phyloP scores from a whole-genome alignment of 805 yeast genomes.

The Candida endomychidarum region DNA sequence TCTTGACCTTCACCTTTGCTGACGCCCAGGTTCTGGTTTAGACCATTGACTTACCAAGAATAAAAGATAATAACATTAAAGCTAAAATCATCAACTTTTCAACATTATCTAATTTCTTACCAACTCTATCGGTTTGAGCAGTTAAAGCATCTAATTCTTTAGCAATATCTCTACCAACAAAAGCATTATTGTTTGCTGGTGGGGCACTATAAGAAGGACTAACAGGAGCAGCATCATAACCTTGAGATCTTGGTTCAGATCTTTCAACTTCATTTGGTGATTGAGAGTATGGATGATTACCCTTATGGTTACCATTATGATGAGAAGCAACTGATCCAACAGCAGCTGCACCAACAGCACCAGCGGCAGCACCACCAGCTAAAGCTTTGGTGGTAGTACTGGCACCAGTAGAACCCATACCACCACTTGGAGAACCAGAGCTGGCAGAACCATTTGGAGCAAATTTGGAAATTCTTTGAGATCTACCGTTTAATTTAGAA shows the following conservation, averaged over 20 bases:
- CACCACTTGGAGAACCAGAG: neutral
- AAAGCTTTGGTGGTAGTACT: slow-evolving; percentile 9
- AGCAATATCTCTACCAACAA: slow-evolving; percentile 19
- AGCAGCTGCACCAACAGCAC: slow-evolving; percentile 9
- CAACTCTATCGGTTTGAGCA: slow-evolving; percentile 40
- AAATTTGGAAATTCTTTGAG: slow-evolving; percentile 18
- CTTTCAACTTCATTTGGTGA: slow-evolving; percentile 2
- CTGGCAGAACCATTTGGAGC: slow-evolving; percentile 15
- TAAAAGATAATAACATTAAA: slow-evolving; percentile 51
- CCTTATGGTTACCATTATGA: neutral
- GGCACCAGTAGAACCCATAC: slow-evolving; percentile 9
- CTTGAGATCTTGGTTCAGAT: slow-evolving; percentile 4
- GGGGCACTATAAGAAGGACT: neutral
- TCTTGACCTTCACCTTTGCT: too few species aligned
- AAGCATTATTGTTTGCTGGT: neutral
- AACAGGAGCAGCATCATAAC: neutral
- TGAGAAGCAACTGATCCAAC: slow-evolving; percentile 2
- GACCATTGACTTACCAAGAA: slow-evolving; percentile 72
- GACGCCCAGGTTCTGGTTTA: too few species aligned
- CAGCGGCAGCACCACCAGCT: slow-evolving; percentile 11
- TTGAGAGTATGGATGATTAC: slow-evolving; percentile 7
- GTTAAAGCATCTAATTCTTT: slow-evolving; percentile 39
- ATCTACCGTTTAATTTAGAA: slow-evolving; percentile 16
- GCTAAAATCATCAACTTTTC: slow-evolving; percentile 41
- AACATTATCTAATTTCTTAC: slow-evolving; percentile 46